These are phyloP conservation scores for Ustilago hordei DNA, from an alignment of 1,284 basidiomycete genomes.

Conservation along the genomic window DNA sequence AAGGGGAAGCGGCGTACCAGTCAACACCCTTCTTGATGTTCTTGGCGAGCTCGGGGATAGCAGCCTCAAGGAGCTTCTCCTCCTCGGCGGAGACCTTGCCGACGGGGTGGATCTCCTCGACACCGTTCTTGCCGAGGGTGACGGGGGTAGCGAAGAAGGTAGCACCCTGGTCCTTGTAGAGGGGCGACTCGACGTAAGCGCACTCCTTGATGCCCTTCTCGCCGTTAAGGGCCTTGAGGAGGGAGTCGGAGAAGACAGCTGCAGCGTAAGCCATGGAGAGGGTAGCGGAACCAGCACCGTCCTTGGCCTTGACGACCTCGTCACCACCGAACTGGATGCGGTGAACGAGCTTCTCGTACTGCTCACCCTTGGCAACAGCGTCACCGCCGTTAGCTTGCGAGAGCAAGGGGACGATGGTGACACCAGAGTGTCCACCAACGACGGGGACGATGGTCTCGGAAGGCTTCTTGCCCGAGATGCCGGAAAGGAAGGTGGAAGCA, in stretches of 20 bases:
- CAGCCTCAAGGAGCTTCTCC: conserved; percentile 69
- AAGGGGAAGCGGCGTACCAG: conserved; percentile 63
- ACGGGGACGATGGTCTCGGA: conserved; percentile 86
- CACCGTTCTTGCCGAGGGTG: conserved; percentile 66
- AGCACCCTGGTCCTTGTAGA: conserved; percentile 79
- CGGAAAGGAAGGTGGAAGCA: conserved; percentile 88
- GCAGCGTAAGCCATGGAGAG: conserved; percentile 87
- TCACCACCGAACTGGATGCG: conserved; percentile 97
- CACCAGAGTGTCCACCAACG: conserved; percentile 94
- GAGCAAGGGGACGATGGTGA: conserved; percentile 95
- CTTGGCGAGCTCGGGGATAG: conserved; percentile 68
- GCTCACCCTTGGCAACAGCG: conserved; percentile 73
- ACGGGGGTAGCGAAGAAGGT: conserved; percentile 70
- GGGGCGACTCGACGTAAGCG: conserved; percentile 83
- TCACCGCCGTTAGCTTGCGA: conserved; percentile 84
- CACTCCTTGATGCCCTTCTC: conserved; percentile 87
- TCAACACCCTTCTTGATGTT: conserved; percentile 69
- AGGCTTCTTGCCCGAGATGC: conserved; percentile 73
- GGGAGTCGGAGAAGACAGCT: conserved; percentile 75
- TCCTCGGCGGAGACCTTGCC: conserved; percentile 66
- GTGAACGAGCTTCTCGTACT: conserved; percentile 72
- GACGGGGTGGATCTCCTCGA: conserved; percentile 66
- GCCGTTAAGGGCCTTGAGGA: conserved; percentile 87
- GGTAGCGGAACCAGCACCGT: conserved; percentile 85
- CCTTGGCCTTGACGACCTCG: conserved; percentile 92